phyloP scores from a whole-genome alignment of 768 basidiomycete species.

The Boletus reticuloceps region DNA sequence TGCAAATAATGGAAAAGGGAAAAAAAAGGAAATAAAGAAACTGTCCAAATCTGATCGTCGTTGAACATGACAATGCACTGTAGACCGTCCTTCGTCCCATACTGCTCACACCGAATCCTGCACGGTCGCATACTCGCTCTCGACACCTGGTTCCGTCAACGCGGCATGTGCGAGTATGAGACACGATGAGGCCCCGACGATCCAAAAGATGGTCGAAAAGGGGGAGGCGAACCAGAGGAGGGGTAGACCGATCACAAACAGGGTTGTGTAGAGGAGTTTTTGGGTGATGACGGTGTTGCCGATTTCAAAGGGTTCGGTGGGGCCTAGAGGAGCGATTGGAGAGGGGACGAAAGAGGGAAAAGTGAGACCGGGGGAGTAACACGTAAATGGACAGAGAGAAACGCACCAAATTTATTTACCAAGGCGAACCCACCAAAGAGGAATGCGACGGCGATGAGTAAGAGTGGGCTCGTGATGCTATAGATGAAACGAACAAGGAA shows the following conservation, averaged over 20 bases:
- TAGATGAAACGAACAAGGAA: too few species aligned
- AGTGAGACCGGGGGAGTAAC: too few species aligned
- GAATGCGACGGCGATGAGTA: constrained; percentile 82
- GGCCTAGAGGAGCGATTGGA: constrained; percentile 42
- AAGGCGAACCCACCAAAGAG: constrained; percentile 87
- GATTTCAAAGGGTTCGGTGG: constrained; percentile 75
- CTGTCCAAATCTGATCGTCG: not conserved
- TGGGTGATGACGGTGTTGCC: constrained; percentile 83
- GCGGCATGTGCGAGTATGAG: constrained; percentile 85
- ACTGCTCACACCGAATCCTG: constrained; percentile 51
- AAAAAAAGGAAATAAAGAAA: not conserved
- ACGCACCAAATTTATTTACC: constrained; percentile 86
- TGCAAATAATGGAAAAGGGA: not conserved
- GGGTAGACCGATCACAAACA: constrained; percentile 91
- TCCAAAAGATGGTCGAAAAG: constrained; percentile 87
- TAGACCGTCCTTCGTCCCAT: too few species aligned
- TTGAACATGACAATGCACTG: too few species aligned
- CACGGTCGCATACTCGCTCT: constrained; percentile 87
- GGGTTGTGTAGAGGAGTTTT: constrained; percentile 80
- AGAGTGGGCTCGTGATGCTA: constrained; percentile 73
- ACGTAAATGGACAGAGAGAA: not conserved
- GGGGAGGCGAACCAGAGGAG: constrained; percentile 79
- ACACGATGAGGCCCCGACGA: constrained; percentile 83
- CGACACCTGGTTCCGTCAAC: constrained; percentile 90
- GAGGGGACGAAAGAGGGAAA: too few species aligned